Evolutionary conservation across 305 asterid genomes (phyloP), one percentile per base, ranked within the genome.

Genomic region (Petunia hybrid): DNA sequence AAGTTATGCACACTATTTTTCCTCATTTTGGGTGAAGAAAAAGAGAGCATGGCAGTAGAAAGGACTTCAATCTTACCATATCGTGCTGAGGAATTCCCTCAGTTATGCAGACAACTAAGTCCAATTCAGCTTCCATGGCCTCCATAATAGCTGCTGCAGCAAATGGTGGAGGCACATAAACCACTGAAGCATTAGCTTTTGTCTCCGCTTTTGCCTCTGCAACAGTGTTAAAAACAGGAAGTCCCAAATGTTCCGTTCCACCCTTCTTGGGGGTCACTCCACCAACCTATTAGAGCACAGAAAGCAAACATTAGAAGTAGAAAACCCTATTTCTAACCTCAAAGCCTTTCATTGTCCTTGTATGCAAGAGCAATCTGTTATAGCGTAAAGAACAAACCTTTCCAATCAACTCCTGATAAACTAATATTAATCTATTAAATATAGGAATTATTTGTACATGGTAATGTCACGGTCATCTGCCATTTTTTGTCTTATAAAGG

Each of bases 151-250:
- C 98, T 83, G 89, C 91, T 36, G 95, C 95, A 6, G 99, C 98
- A 84, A 94, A 96, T 65, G 98, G 98, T 6, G 98, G 99, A 76
- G 99, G 99, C 67, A 96, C 98, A 78, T 96, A 96, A 80, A 93
- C 88, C 79, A 92, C 99, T 53, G 99, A 88, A 63, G 98, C 99
- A 88, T 93, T 92, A 81, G 98, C 97, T 89, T 87, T 93, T 39
- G 98, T 88, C 87, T 96, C 99, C 83, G 95, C 92, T 87, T 96
- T 96, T 61, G 99, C 99, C 84, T 96, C 98, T 61, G 97, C 97
- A 31, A 95, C 98, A 56, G 91, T 81, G 83, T 92, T 92, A 84
- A 95, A 95, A 51, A 94, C 97, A 39, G 98, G 98, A 76, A 95
- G 97, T 63, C 99, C 99, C 83, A 95, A 86, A 86, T 94, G 99